These are phyloP conservation scores for Lathyrus aphaca DNA, from an alignment of 306 rosid species.

Conservation along the genomic window DNA sequence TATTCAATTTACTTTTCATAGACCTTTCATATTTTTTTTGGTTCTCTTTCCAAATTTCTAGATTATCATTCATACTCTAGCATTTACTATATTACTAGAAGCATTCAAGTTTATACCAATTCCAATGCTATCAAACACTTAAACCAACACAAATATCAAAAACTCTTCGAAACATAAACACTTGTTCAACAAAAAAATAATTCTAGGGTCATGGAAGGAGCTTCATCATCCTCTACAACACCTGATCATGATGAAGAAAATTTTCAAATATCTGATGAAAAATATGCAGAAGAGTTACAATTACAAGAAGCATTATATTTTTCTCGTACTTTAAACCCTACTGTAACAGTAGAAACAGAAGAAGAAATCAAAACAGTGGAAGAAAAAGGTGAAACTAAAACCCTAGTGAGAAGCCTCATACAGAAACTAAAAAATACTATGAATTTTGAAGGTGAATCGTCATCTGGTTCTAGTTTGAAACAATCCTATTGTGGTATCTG, in stretches of 20 bases:
- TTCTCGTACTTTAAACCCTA: not conserved
- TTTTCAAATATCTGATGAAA: not conserved
- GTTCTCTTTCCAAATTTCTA: not conserved
- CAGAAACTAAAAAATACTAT: not conserved
- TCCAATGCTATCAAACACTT: not conserved
- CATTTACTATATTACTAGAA: not conserved
- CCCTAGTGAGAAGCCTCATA: not conserved
- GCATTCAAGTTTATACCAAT: not conserved
- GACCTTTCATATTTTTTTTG: not conserved
- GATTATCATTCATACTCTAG: not conserved
- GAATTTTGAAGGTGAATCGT: not conserved
- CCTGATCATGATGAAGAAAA: not conserved
- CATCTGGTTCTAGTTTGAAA: not conserved
- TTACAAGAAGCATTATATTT: not conserved
- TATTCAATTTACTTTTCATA: not conserved
- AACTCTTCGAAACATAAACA: not conserved
- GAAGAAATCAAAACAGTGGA: not conserved
- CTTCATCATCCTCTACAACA: not conserved
- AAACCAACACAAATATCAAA: not conserved
- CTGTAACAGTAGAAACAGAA: not conserved
- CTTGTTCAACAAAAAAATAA: not conserved
- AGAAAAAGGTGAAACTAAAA: not conserved
- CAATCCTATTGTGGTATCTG: constrained; percentile 55
- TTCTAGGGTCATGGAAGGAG: not conserved
- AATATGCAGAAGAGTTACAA: not conserved